Evolutionary conservation across 345 rosid species (phyloP).

Genomic region (Xanthoceras sorbifolium): DNA sequence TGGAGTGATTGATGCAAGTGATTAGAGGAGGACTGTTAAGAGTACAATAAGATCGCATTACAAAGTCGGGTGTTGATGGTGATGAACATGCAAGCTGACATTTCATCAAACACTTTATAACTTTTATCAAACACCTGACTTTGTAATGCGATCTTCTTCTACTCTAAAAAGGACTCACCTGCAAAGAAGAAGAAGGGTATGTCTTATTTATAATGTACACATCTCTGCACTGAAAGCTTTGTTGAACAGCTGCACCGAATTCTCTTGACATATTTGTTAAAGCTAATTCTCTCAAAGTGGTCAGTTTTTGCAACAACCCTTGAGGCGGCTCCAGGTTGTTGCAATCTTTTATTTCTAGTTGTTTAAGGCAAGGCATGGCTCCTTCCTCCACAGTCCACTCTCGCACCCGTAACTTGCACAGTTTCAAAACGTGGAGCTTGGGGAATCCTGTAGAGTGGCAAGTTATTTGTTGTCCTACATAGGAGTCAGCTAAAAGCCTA

Average conservation of each 20-base stretch:
- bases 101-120: too few relatives aligned
- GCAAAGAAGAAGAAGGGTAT: too few relatives aligned
- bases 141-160: too few relatives aligned
- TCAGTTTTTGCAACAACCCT: slow-evolving; percentile 18
- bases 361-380: slow-evolving; percentile 31
- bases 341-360: slow-evolving; percentile 42
- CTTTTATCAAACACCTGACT: too few relatives aligned
- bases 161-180: too few relatives aligned
- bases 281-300: slow-evolving; percentile 21
- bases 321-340: background rate
- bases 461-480: slow-evolving; percentile 22
- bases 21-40: too few relatives aligned
- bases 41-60: too few relatives aligned
- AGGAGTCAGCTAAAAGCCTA: slow-evolving; percentile 37
- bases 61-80: too few relatives aligned
- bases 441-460: slow-evolving; percentile 18
- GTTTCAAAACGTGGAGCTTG: slow-evolving; percentile 33
- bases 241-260: background rate
- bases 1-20: too few relatives aligned
- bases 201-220: background rate
- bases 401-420: slow-evolving; percentile 34
- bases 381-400: slow-evolving; percentile 17
- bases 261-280: slow-evolving; percentile 28
- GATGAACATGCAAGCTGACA: too few relatives aligned
- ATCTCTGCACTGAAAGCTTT: background rate